Evolutionary conservation across 1,284 basidiomycete genomes (phyloP).

Genomic region (Exsudoporus floridanus): DNA sequence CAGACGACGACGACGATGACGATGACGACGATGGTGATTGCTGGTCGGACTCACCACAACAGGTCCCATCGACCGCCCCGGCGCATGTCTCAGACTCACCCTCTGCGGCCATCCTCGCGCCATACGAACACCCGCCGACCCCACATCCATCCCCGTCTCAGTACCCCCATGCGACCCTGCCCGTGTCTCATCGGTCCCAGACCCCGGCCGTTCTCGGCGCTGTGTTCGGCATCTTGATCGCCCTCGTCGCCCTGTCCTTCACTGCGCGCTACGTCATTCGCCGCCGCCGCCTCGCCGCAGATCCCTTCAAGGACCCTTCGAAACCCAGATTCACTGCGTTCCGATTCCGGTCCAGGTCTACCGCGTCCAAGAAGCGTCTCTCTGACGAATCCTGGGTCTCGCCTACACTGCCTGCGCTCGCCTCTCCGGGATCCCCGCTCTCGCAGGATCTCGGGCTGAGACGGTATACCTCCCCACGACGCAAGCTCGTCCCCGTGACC

Average conservation of each 20-base stretch:
- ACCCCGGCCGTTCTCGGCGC: conserved; percentile 17
- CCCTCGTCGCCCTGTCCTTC: conserved; percentile 10
- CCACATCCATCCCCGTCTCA: conserved; percentile 13
- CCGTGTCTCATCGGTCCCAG: conserved; percentile 5
- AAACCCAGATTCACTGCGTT: conserved; percentile 12
- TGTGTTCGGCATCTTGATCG: conserved; percentile 11
- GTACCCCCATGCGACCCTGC: conserved; percentile 13
- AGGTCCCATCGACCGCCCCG: background rate
- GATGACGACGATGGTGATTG: conserved; percentile 4
- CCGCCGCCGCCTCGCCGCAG: conserved; percentile 1
- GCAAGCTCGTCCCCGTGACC: conserved; percentile 23
- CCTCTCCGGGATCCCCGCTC: conserved; percentile 8
- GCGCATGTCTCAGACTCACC: background rate
- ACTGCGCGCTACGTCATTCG: conserved; percentile 11
- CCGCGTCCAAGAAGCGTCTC: conserved; percentile 19
- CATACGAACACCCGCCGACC: conserved; percentile 11
- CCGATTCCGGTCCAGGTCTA: background rate
- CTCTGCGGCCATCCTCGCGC: conserved; percentile 13
- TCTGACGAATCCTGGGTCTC: conserved; percentile 34
- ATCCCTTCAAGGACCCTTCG: conserved; percentile 21
- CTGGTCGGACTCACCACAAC: background rate
- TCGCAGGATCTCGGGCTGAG: conserved; percentile 14
- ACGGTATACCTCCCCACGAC: conserved; percentile 11
- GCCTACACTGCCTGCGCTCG: conserved; percentile 9
- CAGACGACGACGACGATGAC: conserved; percentile 9